Conservation (phyloP, 129 eudicot species). For the Lactuca sativa region DNA sequence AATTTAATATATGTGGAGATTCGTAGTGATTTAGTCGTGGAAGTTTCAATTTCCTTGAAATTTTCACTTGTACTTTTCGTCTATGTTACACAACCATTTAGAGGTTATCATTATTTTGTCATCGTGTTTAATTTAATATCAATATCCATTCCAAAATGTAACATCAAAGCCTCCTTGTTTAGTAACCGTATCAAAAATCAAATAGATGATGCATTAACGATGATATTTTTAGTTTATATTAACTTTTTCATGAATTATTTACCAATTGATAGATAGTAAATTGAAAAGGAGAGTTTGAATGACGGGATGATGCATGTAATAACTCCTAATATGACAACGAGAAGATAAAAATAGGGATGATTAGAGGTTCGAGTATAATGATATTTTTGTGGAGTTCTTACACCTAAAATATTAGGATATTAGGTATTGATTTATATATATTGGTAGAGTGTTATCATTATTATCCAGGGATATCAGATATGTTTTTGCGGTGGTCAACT, state of each 20-base stretch:
- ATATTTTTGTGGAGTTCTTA: too few species aligned
- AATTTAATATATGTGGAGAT: constrained; percentile 34
- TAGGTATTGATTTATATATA: too few species aligned
- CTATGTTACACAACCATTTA: constrained; percentile 33
- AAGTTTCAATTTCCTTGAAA: constrained; percentile 36
- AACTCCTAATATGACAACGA: not conserved
- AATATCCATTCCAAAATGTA: constrained; percentile 10
- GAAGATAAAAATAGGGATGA: not conserved
- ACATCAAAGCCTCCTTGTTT: constrained; percentile 19
- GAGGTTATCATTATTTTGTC: constrained; percentile 28
- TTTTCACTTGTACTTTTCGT: constrained; percentile 23
- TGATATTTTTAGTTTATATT: not conserved
- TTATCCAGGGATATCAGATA: too few species aligned
- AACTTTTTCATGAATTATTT: not conserved
- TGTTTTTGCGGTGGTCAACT: too few species aligned
- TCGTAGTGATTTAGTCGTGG: constrained; percentile 30
- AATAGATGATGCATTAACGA: not conserved
- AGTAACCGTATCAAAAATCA: not conserved
- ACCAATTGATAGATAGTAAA: not conserved
- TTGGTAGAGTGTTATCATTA: too few species aligned
- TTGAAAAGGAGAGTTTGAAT: not conserved
- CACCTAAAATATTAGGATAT: too few species aligned
- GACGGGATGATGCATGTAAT: not conserved
- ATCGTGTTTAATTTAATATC: constrained; percentile 18
- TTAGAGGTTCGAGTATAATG: too few species aligned